Base-by-base conservation (phyloP, 2,329 filamentous ascomycete genomes). In the Penicillium hesseltinei region DNA sequence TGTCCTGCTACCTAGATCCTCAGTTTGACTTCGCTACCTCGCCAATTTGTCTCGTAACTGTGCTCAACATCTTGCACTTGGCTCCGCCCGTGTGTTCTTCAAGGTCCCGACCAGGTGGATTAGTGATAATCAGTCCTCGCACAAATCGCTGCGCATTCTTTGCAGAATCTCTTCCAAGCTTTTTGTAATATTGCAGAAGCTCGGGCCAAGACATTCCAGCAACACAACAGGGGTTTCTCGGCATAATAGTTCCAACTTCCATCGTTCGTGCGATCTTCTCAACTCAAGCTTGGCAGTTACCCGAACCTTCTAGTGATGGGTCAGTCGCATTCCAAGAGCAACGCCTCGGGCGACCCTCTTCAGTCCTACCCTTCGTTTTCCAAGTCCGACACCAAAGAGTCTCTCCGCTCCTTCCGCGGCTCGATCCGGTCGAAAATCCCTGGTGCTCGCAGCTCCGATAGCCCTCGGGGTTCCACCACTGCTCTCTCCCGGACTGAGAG, bases 381-480 rank as follows among this genome's bases (percentile, higher is more conserved):
- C 77, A 89, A 89, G 73, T 91, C 92, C 56, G 93, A 97, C 72
- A 97, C 93, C 29, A 93, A 92, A 73, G 92, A 96, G 64, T 97
- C 92, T 7, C 86, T 89, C 33, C 89, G 92, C 63, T 97, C 92
- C 5, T 87, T 97, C 74, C 86, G 90, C 65, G 88, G 87, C 39
- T 84, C 84, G 9, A 84, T 97, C 65, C 85, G 91, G 59, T 95
- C 91, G 61, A 97, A 97, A 78, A 97, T 96, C 59, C 91, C 90
- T 2, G 90, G 89, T 21, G 65, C 60, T 60, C 73, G 73, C 70
- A 72, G 65, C 65, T 85, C 80, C 45, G 92, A 96, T 70, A 96
- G 92, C 72, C 92, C 92, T 23, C 84, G 91, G 63, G 87, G 82
- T 64, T 96, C 92, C 13, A 81, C 84, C 38, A 80, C 90, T 27